Base-by-base conservation (phyloP, 2,329 filamentous ascomycete species). In the Ophiocordyceps robertsii region DNA sequence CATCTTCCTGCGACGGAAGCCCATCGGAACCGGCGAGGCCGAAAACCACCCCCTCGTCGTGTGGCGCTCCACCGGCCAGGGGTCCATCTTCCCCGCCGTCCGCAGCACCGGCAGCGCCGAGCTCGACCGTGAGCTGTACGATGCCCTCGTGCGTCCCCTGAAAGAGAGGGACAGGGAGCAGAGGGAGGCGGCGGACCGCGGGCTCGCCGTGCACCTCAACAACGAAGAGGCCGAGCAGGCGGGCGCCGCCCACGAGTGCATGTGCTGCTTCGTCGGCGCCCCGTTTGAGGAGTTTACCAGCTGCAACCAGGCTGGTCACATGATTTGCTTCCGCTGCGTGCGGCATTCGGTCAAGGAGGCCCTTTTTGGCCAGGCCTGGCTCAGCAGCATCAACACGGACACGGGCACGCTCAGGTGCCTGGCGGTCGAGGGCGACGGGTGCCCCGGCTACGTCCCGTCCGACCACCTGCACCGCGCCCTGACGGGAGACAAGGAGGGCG, bases 301-400 rank as follows among this genome's bases (percentile, higher is more conserved):
- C n/a, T 92, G 85, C 64, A 74, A 75, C 54, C 61, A 68, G 29
- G 70, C 74, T 3, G 79, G 76, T 2, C 85, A 92, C 62, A 74
- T 84, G 56, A 70, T 90, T 43, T 92, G 85, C 63, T 81, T 89
- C 61, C 75, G 76, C 38, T 96, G 92, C 60, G 80, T 96, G 40
- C 81, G 82, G 48, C 78, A 83, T 49, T 82, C 88, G 11, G 73
- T 90, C 45, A 83, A 82, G 40, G 90, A 96, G 58, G 88, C 89
- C 2, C 67, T 96, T 0, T 96, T 94, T 57, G 92, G 92, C 0
- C 92, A 96, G 59, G 86, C 86, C 41, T 95, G 90, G 86, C 75
- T 78, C 40, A 80, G 83, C 45, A 92, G 77, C 53, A 82, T 95
- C 51, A 75, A 92, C 55, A 62, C 76, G 27, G 72, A 79, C 45